Percentiles rank a stretch among this genome's conserved stretches.
Evolutionary conservation across 768 basidiomycete species (phyloP).

Genomic region (Lactarius trivialis): DNA sequence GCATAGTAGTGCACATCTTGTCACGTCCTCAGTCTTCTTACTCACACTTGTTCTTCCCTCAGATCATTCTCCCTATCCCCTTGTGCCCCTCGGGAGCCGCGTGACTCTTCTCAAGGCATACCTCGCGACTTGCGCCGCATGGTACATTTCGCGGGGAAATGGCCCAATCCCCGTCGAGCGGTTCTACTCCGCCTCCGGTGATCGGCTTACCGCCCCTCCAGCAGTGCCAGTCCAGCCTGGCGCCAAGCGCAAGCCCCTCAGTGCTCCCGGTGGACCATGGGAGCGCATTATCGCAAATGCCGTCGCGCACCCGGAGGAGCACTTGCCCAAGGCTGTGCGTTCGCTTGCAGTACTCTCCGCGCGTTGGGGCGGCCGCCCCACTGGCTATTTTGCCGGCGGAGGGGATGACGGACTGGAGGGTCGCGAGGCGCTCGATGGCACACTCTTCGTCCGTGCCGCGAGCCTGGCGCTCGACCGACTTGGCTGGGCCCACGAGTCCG

Average conservation of each 20-base stretch:
- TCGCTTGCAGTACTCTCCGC: constrained; percentile 42
- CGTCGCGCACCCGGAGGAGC: constrained; percentile 54
- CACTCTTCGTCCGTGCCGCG: constrained; percentile 54
- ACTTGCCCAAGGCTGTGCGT: constrained; percentile 45
- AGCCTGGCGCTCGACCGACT: constrained; percentile 39
- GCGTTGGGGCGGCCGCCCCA: constrained; percentile 38
- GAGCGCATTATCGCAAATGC: constrained; percentile 46
- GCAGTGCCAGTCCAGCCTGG: constrained; percentile 24
- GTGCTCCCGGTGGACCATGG: constrained; percentile 38
- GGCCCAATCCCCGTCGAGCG: constrained; percentile 41
- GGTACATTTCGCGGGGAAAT: constrained; percentile 55
- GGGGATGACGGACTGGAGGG: constrained; percentile 35
- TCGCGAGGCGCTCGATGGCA: constrained; percentile 52
- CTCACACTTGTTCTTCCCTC: constrained; percentile 41
- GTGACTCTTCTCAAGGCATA: constrained; percentile 52
- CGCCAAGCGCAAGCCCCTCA: constrained; percentile 8
- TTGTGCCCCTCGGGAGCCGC: constrained; percentile 36
- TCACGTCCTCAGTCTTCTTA: constrained; percentile 61
- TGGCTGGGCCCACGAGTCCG: constrained; percentile 21
- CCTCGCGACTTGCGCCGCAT: constrained; percentile 43
- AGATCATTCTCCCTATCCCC: constrained; percentile 19
- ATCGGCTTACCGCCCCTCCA: constrained; percentile 24
- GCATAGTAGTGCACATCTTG: constrained; percentile 48
- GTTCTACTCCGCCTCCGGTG: constrained; percentile 36
- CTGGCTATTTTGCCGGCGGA: constrained; percentile 29